These are phyloP conservation scores for Atkinsonella texensis DNA, from an alignment of 2,329 filamentous ascomycete genomes.

Conservation along the genomic window DNA sequence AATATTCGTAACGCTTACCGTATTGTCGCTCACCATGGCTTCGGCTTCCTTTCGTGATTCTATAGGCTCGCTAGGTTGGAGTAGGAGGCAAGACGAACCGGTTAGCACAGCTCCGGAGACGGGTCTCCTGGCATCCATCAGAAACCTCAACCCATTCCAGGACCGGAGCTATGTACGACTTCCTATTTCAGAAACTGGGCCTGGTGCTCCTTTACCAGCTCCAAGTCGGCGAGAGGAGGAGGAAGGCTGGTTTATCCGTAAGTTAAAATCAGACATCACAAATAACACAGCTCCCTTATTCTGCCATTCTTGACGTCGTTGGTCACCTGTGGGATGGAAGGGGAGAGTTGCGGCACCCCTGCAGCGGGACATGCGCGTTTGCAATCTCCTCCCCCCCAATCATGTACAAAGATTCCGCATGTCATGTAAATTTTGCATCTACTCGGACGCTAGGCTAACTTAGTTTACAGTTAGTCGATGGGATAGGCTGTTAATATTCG, in stretches of 20 bases:
- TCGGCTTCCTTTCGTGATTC: constrained; percentile 85
- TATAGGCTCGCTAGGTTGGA: constrained; percentile 92
- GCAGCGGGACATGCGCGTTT: constrained; percentile 35
- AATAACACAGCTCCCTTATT: neutral
- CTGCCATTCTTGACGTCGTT: constrained; percentile 9
- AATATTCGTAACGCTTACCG: neutral
- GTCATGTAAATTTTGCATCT: constrained; percentile 31
- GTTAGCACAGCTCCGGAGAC: constrained; percentile 58
- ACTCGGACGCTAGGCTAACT: constrained; percentile 26
- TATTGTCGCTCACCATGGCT: constrained; percentile 47
- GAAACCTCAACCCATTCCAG: constrained; percentile 79
- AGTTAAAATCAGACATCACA: constrained; percentile 34
- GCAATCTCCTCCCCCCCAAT: constrained; percentile 14
- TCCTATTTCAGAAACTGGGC: constrained; percentile 62
- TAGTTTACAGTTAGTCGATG: constrained; percentile 72
- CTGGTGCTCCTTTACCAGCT: constrained; percentile 77
- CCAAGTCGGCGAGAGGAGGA: constrained; percentile 82
- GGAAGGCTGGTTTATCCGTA: constrained; percentile 89
- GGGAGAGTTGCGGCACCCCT: constrained; percentile 23
- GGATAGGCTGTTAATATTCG: constrained; percentile 90
- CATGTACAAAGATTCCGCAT: constrained; percentile 25
- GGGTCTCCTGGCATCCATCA: constrained; percentile 68
- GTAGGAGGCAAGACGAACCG: constrained; percentile 69
- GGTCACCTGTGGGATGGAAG: constrained; percentile 7
- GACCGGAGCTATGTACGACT: constrained; percentile 80